Evolutionary conservation across 768 basidiomycete species (phyloP).

Genomic region (Suillus lakei): DNA sequence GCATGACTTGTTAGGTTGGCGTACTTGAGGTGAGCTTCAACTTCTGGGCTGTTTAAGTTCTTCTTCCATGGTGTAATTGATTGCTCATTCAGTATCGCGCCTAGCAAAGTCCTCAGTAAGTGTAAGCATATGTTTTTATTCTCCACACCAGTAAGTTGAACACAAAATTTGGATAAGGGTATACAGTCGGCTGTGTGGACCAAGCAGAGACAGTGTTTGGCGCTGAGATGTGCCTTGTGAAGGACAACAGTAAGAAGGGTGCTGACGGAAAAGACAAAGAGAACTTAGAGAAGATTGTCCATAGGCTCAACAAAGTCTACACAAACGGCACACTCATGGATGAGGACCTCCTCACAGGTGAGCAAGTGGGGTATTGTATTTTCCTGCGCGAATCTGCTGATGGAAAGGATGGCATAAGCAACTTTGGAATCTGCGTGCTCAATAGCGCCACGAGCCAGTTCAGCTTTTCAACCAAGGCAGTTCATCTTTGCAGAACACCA

Average conservation of each 20-base stretch:
- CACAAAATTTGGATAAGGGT: slow-evolving; percentile 48
- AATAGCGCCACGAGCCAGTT: slow-evolving; percentile 98
- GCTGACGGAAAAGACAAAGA: slow-evolving; percentile 62
- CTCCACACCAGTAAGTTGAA: not conserved
- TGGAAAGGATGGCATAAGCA: slow-evolving; percentile 45
- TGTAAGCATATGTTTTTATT: slow-evolving; percentile 40
- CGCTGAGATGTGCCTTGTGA: slow-evolving; percentile 92
- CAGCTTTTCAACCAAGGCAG: too few species aligned
- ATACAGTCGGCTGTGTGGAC: slow-evolving; percentile 96
- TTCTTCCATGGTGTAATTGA: slow-evolving; percentile 8
- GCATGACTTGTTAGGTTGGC: slow-evolving; percentile 64
- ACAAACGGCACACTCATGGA: slow-evolving; percentile 97
- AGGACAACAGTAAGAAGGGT: slow-evolving; percentile 48
- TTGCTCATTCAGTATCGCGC: slow-evolving; percentile 2
- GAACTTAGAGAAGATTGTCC: slow-evolving; percentile 94
- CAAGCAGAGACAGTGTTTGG: slow-evolving; percentile 97
- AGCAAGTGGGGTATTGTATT: slow-evolving; percentile 94
- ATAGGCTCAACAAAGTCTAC: slow-evolving; percentile 91
- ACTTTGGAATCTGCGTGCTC: slow-evolving; percentile 88
- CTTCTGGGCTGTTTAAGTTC: slow-evolving; percentile 84
- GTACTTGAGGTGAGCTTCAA: slow-evolving; percentile 95
- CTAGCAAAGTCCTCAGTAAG: slow-evolving; percentile 83
- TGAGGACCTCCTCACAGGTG: slow-evolving; percentile 83
- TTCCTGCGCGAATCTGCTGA: slow-evolving; percentile 72
- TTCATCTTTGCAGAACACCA: too few species aligned